A percentile compares a stretch with the other conserved stretches of the same genome.
Evolutionary conservation across 768 basidiomycete species (phyloP).

Genomic region (Cyclocybe cylindracea): DNA sequence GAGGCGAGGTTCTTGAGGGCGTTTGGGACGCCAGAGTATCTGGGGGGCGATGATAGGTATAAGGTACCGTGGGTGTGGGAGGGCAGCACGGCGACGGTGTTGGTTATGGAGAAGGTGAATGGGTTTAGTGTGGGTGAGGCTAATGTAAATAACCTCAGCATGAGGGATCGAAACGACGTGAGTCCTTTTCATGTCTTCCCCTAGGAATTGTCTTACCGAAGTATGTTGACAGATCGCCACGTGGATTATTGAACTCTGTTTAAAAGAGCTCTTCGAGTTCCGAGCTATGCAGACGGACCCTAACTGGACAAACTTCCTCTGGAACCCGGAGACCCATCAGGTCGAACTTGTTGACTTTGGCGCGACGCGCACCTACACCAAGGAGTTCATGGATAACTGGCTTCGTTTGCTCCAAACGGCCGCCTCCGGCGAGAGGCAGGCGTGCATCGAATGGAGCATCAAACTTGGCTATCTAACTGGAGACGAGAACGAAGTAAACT

Average conservation of each 20-base stretch:
- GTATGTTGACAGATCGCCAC: conserved; percentile 67
- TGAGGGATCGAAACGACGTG: conserved; percentile 75
- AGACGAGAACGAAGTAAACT: conserved; percentile 71
- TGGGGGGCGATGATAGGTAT: conserved; percentile 67
- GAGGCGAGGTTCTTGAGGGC: conserved; percentile 73
- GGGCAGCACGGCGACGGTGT: conserved; percentile 75
- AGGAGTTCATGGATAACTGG: conserved; percentile 89
- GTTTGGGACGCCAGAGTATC: conserved; percentile 52
- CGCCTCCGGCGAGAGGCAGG: conserved; percentile 61
- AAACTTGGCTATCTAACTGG: conserved; percentile 90
- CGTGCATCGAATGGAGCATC: conserved; percentile 73
- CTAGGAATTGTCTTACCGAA: not conserved
- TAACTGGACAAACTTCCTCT: conserved; percentile 98
- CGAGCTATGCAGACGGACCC: conserved; percentile 98
- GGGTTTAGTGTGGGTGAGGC: conserved; percentile 81
- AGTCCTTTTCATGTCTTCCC: conserved; percentile 7
- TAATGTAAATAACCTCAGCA: conserved; percentile 52
- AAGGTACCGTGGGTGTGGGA: conserved; percentile 87
- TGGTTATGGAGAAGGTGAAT: conserved; percentile 86
- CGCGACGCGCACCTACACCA: conserved; percentile 84
- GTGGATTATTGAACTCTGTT: conserved; percentile 79
- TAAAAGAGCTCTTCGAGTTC: conserved; percentile 90
- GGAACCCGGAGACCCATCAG: conserved; percentile 67
- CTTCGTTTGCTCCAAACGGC: conserved; percentile 81
- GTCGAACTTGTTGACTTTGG: conserved; percentile 95